Base-by-base conservation (phyloP, 352 stramenopile genomes). In the Phytophthora citrophthora region DNA sequence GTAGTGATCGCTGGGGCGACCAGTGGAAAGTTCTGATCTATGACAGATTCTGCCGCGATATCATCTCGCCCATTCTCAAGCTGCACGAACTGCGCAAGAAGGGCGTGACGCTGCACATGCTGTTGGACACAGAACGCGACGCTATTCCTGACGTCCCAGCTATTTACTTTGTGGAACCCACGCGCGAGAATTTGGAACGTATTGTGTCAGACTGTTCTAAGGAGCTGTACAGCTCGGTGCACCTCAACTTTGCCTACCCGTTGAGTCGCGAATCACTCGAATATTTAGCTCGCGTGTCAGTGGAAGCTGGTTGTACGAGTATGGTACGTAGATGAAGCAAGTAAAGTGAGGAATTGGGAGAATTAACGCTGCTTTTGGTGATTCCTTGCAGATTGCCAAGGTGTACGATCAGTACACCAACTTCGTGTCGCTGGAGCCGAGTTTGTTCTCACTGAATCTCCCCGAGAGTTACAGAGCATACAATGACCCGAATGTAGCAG, bases 11-110 rank as follows among this genome's bases (percentile, higher is more conserved):
- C 61, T 95, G 87, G 87, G 84, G 85, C 12, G 82, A 95, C 29
- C 87, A 95, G 54, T 95, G 88, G 88, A 99, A 99, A 70, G 95
- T 99, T 41, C 77, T 99, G 31, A 96, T 99, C 61, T 99, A 99
- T 77, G 97, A 99, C 81, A 77, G 80, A 24, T 89, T 96, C 61
- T 98, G 94, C 66, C 91, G 96, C 34, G 94, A 98, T 66, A 98
- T 99, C 66, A 99, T 99, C 71, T 98, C 95, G 27, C 97, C 97
- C 18, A 94, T 99, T 24, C 76, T 99, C n/a, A 98, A 97, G 61
- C 96, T 99, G 31, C 93, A 96, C 59, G 92, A 98, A 74, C 89
- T 99, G 13, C 91, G 97, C 43, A 94, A 97, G 61, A 96, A 97
- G 32, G 86, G 97, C 48, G 97, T 99, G 44, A 99, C 97, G 40